phyloP scores from a whole-genome alignment of 1,284 basidiomycete genomes.

The Tetrapyrgos nigripes region DNA sequence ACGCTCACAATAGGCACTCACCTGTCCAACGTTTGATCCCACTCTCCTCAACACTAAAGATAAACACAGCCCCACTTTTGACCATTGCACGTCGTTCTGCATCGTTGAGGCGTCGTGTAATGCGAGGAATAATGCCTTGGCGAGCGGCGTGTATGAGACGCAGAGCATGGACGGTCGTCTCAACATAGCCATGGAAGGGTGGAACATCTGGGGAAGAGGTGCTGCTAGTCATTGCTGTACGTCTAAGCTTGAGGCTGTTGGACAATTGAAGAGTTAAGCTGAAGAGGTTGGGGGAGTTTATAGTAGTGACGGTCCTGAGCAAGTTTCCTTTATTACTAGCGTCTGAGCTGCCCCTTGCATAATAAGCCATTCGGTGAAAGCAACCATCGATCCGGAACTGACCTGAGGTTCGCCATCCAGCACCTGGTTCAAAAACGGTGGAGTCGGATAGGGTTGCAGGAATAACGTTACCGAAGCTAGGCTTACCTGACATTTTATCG shows the following conservation, averaged over 20 bases:
- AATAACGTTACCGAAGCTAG: constrained; percentile 47
- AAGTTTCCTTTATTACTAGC: constrained; percentile 47
- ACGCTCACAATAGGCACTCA: constrained; percentile 18
- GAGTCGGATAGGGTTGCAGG: constrained; percentile 45
- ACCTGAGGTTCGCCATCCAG: constrained; percentile 36
- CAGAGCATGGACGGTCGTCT: constrained; percentile 80
- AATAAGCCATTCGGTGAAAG: constrained; percentile 35
- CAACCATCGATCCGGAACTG: constrained; percentile 33
- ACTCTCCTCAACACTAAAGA: constrained; percentile 83
- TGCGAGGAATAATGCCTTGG: constrained; percentile 74
- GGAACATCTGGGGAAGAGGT: constrained; percentile 53
- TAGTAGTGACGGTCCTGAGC: constrained; percentile 41
- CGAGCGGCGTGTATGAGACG: constrained; percentile 81
- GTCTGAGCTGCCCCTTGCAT: constrained; percentile 38
- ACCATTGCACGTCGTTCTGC: constrained; percentile 77
- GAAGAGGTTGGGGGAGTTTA: constrained; percentile 40
- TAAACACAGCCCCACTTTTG: constrained; percentile 80
- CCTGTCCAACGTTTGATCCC: constrained; percentile 86
- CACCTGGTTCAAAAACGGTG: constrained; percentile 18
- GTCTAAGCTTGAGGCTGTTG: constrained; percentile 58
- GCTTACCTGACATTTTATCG: constrained; percentile 35
- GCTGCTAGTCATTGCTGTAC: constrained; percentile 44
- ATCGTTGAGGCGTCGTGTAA: constrained; percentile 80
- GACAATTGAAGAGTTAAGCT: constrained; percentile 47
- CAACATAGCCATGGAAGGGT: constrained; percentile 73